Evolutionary conservation across 495 filamentous ascomycete genomes (phyloP), one percentile per base, ranked within the genome.

Genomic region (Trypethelium eluteriae): DNA sequence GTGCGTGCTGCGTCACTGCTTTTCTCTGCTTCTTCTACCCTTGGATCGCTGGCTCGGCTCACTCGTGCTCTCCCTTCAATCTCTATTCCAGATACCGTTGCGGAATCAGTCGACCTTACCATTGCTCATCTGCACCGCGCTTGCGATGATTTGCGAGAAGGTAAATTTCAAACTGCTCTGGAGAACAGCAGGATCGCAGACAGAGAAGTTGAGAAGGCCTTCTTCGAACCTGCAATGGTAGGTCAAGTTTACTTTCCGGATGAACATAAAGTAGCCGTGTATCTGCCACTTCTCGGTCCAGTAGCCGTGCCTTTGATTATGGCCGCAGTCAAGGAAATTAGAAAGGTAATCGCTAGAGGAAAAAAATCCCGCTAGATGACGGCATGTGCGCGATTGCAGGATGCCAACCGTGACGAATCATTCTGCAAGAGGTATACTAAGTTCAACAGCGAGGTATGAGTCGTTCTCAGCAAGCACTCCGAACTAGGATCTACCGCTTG

Each of bases 181-280:
- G 85, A 86, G 63, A 87, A 90, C 73, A 92, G 92, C 1, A 81
- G 89, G 7, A 86, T 93, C 16, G 95, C 95, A 5, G 92, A 96
- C 74, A 83, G 82, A 2, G 90, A 95, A 72, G 94, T 92, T 0
- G 95, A 98, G 77, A 87, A 88, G 63, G 94, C 92, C 2, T 98
- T 98, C 76, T 98, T 98, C 71, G 95, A 98, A 79, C 96, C 95
- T 76, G 95, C 89, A 72, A 98, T 98, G 94, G 94, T 98, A 50
- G 94, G 94, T 0, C 94, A 98, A 78, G 87, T 97, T 68, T 97
- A 90, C 84, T 98, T 91, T 76, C 94, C 94, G 2, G 95, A 98
- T 73, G 94, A 98, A 77, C 94, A 98, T 73, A 98, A 98, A 77
- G 83, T 98, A n/a, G 95, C 94, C 0, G 94, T 98, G 12, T 98